Evolutionary conservation across 176 grass and related monocot genomes (phyloP).

Genomic region (Hordeum vulgare): DNA sequence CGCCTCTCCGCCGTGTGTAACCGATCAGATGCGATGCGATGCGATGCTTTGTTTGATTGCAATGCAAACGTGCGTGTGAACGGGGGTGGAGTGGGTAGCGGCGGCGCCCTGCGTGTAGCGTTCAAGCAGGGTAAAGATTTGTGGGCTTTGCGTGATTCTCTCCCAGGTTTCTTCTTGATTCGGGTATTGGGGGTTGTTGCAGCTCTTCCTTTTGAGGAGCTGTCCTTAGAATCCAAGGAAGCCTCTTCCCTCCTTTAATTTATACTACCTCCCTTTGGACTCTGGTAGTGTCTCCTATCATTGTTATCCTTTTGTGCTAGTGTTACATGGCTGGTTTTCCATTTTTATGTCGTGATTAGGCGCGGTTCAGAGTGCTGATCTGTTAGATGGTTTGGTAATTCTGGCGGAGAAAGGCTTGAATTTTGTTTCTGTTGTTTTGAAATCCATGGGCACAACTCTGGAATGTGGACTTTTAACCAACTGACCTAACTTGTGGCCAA

Average conservation of each 20-base stretch:
- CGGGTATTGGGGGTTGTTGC: background rate
- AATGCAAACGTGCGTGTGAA: slow-evolving; percentile 28
- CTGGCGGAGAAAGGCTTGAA: slow-evolving; percentile 11
- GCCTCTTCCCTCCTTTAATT: background rate
- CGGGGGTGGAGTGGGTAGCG: background rate
- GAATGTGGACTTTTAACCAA: slow-evolving; percentile 21
- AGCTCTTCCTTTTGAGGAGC: background rate
- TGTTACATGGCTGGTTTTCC: background rate
- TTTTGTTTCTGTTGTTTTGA: slow-evolving; percentile 3
- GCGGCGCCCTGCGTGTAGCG: slow-evolving; percentile 21
- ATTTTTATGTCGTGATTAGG: background rate
- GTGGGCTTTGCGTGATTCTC: slow-evolving; percentile 38
- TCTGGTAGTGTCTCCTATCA: background rate
- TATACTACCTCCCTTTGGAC: background rate
- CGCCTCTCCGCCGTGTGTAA: slow-evolving; percentile 16
- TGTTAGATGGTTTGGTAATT: slow-evolving; percentile 23
- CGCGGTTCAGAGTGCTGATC: background rate
- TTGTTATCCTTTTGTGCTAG: background rate
- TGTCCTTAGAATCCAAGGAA: slow-evolving; percentile 1
- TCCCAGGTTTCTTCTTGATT: slow-evolving; percentile 26
- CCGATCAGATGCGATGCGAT: slow-evolving; percentile 13
- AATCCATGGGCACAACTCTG: background rate
- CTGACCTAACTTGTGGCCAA: slow-evolving; percentile 30
- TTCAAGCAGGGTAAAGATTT: slow-evolving; percentile 20
- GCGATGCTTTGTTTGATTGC: slow-evolving; percentile 32